Base-by-base conservation (phyloP, 1,139 yeast genomes). In the Petasospora rhodanensis region DNA sequence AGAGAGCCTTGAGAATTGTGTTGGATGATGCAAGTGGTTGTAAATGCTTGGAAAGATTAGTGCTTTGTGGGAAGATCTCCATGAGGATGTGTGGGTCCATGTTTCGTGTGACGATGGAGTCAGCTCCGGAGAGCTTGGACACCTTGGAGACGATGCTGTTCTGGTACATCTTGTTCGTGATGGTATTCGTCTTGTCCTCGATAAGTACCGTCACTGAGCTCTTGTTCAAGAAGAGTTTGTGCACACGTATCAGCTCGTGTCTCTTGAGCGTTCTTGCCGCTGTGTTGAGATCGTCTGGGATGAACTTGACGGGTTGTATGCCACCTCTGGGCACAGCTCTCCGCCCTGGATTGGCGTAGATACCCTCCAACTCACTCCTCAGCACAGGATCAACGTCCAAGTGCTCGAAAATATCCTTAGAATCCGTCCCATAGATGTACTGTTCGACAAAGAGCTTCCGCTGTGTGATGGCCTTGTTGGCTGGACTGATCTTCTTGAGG, bases 371-470 rank as follows among this genome's bases (percentile, higher is more conserved):
- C 18, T 40, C 44, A 18, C 16, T 16, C 21, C 37, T 29, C 13
- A 40, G 26, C 13, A 37, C 28, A 2, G 41, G 40, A 15, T 37
- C 44, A 13, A 40, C 19, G 14, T 31, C 36, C 9, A 37, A 15
- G 9, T 21, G 17, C 14, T 23, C 21, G 15, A 40, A 22, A 7
- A 40, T 6, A 19, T 27, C 25, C n/a, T 14, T 20, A 6, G 14
- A n/a, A 10, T 31, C 24, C 14, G 26, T 5, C 4, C 39, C 41
- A 13, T 40, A 17, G 8, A 30, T 26, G 18, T 36, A 31, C 25
- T 41, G 42, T 5, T 41, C 45, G 11, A 41, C 35, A 22, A 41
- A 41, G 10, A 41, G 21, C 24, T 34, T 38, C 25, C 41, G 22
- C 27, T 41, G 41, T 12, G 27, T 22, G 13, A 36, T 18, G 22